Percentiles rank a stretch among this genome's conserved stretches.
Conservation (phyloP, 2,329 filamentous ascomycete genomes). For the Harringtonia aguacate region DNA sequence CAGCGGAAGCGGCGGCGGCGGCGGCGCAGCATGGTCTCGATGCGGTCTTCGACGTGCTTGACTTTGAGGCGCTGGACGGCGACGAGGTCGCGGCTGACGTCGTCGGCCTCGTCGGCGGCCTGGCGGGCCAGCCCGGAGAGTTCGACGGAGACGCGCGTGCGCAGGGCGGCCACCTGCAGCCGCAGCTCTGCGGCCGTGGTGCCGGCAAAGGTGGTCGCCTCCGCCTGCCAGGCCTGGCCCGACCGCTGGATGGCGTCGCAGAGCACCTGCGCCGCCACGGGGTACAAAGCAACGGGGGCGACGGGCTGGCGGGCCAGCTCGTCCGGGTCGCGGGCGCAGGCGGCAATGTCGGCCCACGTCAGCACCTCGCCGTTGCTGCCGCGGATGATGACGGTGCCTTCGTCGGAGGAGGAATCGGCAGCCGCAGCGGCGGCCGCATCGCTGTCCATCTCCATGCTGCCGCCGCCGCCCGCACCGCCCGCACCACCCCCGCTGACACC, state of each 20-base stretch:
- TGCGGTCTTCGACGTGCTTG: constrained; percentile 68
- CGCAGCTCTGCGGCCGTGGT: constrained; percentile 44
- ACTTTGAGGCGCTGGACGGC: constrained; percentile 68
- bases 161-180: constrained; percentile 33
- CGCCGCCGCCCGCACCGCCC: neutral
- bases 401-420: too few relatives aligned
- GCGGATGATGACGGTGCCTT: neutral
- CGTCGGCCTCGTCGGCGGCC: constrained; percentile 69
- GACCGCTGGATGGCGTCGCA: constrained; percentile 34
- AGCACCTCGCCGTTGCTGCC: constrained; percentile 11
- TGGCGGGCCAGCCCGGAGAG: constrained; percentile 51
- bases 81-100: constrained; percentile 64
- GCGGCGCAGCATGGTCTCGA: constrained; percentile 64
- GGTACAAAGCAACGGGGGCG: constrained; percentile 34
- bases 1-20: constrained; percentile 60
- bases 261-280: constrained; percentile 41
- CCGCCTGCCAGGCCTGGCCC: constrained; percentile 44
- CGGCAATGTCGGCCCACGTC: constrained; percentile 33
- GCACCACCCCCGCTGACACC: too few relatives aligned
- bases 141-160: constrained; percentile 37
- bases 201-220: constrained; percentile 47
- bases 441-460: too few relatives aligned
- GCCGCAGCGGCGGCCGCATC: too few relatives aligned
- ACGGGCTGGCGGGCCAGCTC: constrained; percentile 22
- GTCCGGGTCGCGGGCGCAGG: constrained; percentile 25